Evolutionary conservation across 108 stramenopile species (phyloP).

Genomic region (Cylindrotheca fusiformis): DNA sequence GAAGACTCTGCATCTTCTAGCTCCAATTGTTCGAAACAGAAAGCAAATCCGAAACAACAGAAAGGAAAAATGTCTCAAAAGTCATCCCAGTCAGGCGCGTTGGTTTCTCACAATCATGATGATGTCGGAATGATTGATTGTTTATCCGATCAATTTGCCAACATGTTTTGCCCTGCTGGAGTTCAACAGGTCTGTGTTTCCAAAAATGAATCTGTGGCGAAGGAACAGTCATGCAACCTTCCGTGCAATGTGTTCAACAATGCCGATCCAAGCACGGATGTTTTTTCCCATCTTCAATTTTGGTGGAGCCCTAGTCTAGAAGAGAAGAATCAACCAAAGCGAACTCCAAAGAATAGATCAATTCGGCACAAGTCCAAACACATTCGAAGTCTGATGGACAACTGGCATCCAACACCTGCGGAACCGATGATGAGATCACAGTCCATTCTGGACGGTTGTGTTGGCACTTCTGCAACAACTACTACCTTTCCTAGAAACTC

Average conservation of each 20-base stretch:
- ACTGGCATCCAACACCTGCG: constrained; percentile 9
- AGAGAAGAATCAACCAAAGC: not conserved
- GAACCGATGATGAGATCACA: not conserved
- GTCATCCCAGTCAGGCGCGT: not conserved
- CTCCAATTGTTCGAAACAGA: too few species aligned
- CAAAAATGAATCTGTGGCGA: not conserved
- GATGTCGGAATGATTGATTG: constrained; percentile 15
- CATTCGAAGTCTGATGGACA: constrained; percentile 7
- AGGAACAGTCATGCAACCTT: not conserved
- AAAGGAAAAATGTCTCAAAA: not conserved
- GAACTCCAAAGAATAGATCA: constrained; percentile 13
- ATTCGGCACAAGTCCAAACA: constrained; percentile 1
- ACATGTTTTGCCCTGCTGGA: constrained; percentile 13
- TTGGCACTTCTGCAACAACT: not conserved
- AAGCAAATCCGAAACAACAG: not conserved
- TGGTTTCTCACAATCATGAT: not conserved
- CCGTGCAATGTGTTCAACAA: not conserved
- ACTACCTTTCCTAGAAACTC: not conserved
- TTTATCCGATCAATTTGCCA: constrained; percentile 17
- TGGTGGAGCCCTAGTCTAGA: constrained; percentile 17
- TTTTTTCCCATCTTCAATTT: constrained; percentile 14
- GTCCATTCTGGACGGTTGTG: not conserved
- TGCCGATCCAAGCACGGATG: constrained; percentile 3
- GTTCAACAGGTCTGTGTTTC: not conserved
- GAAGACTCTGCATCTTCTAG: not conserved